Evolutionary conservation across 2,329 filamentous ascomycete species (phyloP), one percentile per base, ranked within the genome.

Genomic region (Plectosphaerella plurivora): DNA sequence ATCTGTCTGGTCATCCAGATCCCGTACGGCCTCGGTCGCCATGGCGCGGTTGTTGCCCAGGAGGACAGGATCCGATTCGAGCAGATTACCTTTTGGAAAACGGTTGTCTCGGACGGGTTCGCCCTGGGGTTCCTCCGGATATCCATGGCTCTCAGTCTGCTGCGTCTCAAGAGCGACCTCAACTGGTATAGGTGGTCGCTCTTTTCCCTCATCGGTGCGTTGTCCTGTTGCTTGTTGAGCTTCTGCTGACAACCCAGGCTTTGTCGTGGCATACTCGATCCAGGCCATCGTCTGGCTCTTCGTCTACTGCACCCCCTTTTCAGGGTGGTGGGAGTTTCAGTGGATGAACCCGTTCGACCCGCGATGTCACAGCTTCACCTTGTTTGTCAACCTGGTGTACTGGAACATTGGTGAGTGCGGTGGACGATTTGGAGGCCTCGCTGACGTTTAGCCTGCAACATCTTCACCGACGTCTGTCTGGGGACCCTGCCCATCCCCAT

Each of bases 401-500:
- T 59, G 56, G 58, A 60, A 64, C 14, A 60, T 63, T 8, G 37
- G 55, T 61, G 7, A 56, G 56, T 49, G 12, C 18, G 6, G 16
- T 18, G n/a, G 16, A 15, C 25, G n/a, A 36, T 33, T 15, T 12
- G 14, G 20, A 12, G n/a, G 16, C 37, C 9, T 39, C 15, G 37
- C 15, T 18, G 18, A 14, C 9, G 5, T 4, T 11, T 37, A 64
- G 62, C 60, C 15, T 63, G 63, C 53, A 65, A 67, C 41, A 66
- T 67, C 15, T 53, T 64, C 28, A 65, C 64, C 24, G 65, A 68
- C 48, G 56, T 67, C 11, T 56, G 55, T 4, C 55, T 67, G 11
- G 61, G 62, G 8, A 60, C 60, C 3, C 48, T 67, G 25, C 65
- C 65, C 2, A 52, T 68, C 7, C 65, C 64, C 1, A 54, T 67